A percentile compares a stretch with the other conserved stretches of the same genome.
Conservation (phyloP, 208 protist species). For the Trypanosoma scelopori region DNA sequence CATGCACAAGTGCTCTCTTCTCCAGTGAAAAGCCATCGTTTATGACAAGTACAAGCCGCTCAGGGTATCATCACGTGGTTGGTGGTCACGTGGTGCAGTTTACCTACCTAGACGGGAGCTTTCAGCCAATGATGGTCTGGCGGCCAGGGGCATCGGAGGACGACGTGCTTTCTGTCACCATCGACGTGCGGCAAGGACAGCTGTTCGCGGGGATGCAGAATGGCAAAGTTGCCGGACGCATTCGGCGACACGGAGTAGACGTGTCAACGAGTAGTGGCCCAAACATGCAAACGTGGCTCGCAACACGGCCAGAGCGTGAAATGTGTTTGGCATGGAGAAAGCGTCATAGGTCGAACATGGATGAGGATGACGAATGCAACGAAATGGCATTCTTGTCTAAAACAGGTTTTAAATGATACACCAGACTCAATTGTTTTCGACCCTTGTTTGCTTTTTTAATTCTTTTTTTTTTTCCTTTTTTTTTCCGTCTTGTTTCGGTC, state of each 20-base stretch:
- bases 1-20: slow-evolving; percentile 22
- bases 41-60: slow-evolving; percentile 57
- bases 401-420: not conserved
- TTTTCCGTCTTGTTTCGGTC: not conserved
- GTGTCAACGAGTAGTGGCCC: not conserved
- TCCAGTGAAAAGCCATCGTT: slow-evolving; percentile 22
- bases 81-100: slow-evolving; percentile 74
- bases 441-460: not conserved
- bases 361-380: slow-evolving; percentile 25
- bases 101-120: slow-evolving; percentile 15
- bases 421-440: slow-evolving; percentile 9
- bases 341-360: slow-evolving; percentile 23
- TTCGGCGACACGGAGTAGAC: slow-evolving; percentile 6
- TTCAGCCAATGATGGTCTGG: slow-evolving; percentile 28
- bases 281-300: slow-evolving; percentile 39
- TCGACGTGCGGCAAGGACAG: slow-evolving; percentile 34
- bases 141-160: slow-evolving; percentile 41
- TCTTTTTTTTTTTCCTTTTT: slow-evolving; percentile 16
- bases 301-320: slow-evolving; percentile 36
- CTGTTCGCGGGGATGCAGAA: slow-evolving; percentile 63
- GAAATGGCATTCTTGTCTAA: slow-evolving; percentile 14
- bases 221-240: slow-evolving; percentile 57
- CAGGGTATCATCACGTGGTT: slow-evolving; percentile 37
- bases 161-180: slow-evolving; percentile 61
- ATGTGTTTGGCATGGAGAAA: slow-evolving; percentile 37